These are phyloP conservation scores for Aspergillus mulundensis DNA, from an alignment of 495 filamentous ascomycete genomes.

Conservation along the genomic window DNA sequence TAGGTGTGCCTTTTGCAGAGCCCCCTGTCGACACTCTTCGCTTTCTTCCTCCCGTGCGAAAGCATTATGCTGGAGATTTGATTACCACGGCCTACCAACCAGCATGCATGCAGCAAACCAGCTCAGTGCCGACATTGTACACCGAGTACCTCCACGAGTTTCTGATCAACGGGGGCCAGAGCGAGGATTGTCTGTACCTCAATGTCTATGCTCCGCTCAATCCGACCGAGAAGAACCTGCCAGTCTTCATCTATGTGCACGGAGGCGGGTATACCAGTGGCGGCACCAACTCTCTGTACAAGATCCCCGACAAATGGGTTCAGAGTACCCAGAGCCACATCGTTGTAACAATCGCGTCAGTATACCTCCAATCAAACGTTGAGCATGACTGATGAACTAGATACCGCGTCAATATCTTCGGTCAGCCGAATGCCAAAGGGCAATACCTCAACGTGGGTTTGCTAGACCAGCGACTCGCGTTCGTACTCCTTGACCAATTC, in stretches of 20 bases:
- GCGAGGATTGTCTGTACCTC: constrained; percentile 53
- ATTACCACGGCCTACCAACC: background rate
- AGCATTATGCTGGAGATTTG: background rate
- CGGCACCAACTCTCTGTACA: constrained; percentile 31
- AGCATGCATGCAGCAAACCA: background rate
- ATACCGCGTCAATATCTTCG: constrained; percentile 36
- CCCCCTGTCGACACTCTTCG: background rate
- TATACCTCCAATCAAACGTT: background rate
- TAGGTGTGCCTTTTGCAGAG: background rate
- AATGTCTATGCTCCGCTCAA: constrained; percentile 41
- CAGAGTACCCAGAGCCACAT: constrained; percentile 30
- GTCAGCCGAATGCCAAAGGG: constrained; percentile 30
- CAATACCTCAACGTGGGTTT: constrained; percentile 21
- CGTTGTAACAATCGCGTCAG: constrained; percentile 27
- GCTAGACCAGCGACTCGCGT: constrained; percentile 26
- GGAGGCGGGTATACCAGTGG: constrained; percentile 29
- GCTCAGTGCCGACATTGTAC: background rate
- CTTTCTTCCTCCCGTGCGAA: background rate
- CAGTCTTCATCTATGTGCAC: constrained; percentile 20
- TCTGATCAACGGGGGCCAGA: background rate
- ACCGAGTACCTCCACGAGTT: background rate
- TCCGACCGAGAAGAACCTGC: background rate
- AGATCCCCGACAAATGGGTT: constrained; percentile 32
- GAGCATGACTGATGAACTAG: constrained; percentile 4
- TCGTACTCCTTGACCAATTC: constrained; percentile 11